Evolutionary conservation across 306 rosid species (phyloP), one percentile per base, ranked within the genome.

Genomic region (Rubus idaeus): DNA sequence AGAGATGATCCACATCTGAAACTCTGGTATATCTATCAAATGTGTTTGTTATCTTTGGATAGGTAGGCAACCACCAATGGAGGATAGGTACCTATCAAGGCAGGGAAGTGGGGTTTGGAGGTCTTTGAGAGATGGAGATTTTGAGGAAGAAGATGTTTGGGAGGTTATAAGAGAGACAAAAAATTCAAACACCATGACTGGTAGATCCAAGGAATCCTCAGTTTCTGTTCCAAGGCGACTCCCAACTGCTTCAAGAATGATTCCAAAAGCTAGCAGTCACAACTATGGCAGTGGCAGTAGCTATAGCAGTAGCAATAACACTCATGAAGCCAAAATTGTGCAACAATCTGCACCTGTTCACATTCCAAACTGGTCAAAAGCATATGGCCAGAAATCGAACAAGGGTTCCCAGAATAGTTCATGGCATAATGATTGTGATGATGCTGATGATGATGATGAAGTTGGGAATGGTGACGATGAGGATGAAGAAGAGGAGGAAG

Each of bases 71-170:
- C 68, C 80, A 66, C 46, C 61, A 46, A 94, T 91, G 98, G 94
- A 80, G 61, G 80, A 82, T 37, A 87, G 80, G n/a, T 73, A 83
- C 71, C 58, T 89, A 58, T 44, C 37, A 44, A 88, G 89, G 84
- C 91, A 88, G 75, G 77, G 67, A 52, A 91, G 89, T 83, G 92
- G 83, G 17, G 78, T 88, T 71, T 94, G 98, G 98, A 89, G 93
- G 84, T 86, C 92, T 4, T 78, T 91, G 26, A 91, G 90, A 81
- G 92, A 94, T 77, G 98, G 88, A 66, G 98, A 94, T 39, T 91
- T 90, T 73, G 94, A 94, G 82, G 98, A 94, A 74, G 90, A 83
- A 62, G 97, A 91, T 40, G 88, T 91, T 71, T 94, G 98, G 98
- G 79, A 70, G 58, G 88, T 84, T 77, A 47, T 90, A 37, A 86